These are phyloP conservation scores for Trichophyton verrucosum DNA, from an alignment of 2,329 filamentous ascomycete genomes.

Conservation along the genomic window DNA sequence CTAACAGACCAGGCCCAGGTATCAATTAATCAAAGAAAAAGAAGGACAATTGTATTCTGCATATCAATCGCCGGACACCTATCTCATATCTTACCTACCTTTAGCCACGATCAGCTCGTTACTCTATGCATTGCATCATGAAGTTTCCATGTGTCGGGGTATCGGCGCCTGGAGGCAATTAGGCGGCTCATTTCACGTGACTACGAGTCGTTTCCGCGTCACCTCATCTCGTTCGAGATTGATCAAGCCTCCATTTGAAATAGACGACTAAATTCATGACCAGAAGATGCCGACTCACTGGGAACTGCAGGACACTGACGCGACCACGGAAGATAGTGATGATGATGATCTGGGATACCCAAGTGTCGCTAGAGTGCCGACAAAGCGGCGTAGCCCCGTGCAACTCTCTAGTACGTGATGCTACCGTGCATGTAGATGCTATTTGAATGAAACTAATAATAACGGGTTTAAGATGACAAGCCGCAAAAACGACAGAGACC, in stretches of 20 bases:
- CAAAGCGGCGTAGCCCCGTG: background rate
- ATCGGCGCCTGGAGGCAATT: too few species aligned
- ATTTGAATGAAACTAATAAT: background rate
- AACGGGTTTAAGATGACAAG: background rate
- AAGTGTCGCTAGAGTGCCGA: background rate
- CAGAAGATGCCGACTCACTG: slow-evolving; percentile 9
- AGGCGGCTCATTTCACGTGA: background rate
- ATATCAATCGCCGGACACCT: too few species aligned
- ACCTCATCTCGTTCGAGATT: background rate
- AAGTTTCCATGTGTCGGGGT: background rate
- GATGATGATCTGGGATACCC: slow-evolving; percentile 34
- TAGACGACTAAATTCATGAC: background rate
- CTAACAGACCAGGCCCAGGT: too few species aligned
- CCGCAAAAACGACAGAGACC: background rate
- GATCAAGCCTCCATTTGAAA: background rate
- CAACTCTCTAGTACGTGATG: background rate
- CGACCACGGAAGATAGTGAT: slow-evolving; percentile 20
- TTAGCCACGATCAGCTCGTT: background rate
- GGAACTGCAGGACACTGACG: slow-evolving; percentile 19
- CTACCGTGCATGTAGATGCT: background rate
- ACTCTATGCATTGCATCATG: background rate
- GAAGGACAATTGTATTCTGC: too few species aligned
- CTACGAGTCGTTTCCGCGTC: background rate
- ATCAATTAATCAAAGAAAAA: too few species aligned
- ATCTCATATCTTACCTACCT: background rate